Conservation (phyloP, 371 early-diverging fungal genomes). For the Rozella allomycis region DNA sequence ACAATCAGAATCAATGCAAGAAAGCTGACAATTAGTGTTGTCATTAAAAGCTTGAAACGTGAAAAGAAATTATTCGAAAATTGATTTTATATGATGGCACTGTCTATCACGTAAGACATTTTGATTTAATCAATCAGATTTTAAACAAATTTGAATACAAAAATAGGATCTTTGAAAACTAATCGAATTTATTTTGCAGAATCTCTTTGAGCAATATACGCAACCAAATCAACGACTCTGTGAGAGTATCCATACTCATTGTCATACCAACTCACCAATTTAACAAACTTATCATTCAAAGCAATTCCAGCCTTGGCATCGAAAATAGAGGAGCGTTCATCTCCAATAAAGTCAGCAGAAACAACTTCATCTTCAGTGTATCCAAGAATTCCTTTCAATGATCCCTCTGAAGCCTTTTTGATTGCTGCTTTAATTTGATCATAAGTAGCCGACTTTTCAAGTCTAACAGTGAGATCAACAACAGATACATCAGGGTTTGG, state of each 20-base stretch:
- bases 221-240: constrained; percentile 17
- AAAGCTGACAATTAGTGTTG: too few relatives aligned
- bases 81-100: too few relatives aligned
- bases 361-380: constrained; percentile 95
- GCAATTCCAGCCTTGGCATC: constrained; percentile 95
- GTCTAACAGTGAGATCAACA: constrained; percentile 88
- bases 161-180: neutral
- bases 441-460: constrained; percentile 70
- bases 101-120: too few relatives aligned
- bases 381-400: constrained; percentile 78
- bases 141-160: too few relatives aligned
- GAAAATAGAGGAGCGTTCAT: constrained; percentile 74
- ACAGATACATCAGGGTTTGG: constrained; percentile 94
- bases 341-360: constrained; percentile 87
- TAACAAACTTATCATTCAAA: constrained; percentile 88
- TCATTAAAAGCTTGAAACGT: too few relatives aligned
- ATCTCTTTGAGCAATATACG: constrained; percentile 5
- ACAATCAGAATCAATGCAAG: too few relatives aligned
- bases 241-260: constrained; percentile 28
- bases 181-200: neutral
- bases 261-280: constrained; percentile 86
- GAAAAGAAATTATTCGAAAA: too few relatives aligned
- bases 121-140: too few relatives aligned
- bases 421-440: constrained; percentile 65
- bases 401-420: constrained; percentile 53